These are phyloP conservation scores for Pilaira anomala DNA, from an alignment of 192 early-diverging fungal genomes.

Conservation along the genomic window DNA sequence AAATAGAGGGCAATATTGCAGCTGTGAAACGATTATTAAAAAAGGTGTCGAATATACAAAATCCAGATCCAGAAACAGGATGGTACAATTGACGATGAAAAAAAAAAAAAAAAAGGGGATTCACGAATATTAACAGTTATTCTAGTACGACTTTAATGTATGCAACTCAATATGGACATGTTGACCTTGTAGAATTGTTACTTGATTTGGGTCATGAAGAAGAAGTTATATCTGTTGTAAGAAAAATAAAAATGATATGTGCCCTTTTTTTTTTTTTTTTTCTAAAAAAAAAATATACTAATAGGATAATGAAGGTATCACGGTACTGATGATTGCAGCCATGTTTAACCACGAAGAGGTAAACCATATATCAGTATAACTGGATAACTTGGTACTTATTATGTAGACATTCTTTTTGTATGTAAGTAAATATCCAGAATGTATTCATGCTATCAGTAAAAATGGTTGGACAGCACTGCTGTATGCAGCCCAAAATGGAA, in stretches of 20 bases:
- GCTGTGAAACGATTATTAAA: slow-evolving; percentile 34
- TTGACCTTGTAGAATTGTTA: slow-evolving; percentile 32
- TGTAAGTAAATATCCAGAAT: slow-evolving; percentile 32
- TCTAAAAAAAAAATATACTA: too few relatives aligned
- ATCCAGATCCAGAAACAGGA: slow-evolving; percentile 37
- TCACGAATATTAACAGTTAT: background rate
- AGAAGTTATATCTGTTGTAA: slow-evolving; percentile 38
- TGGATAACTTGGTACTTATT: background rate
- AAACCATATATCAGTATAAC: background rate
- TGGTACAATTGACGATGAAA: slow-evolving; percentile 19
- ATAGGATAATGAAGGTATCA: slow-evolving; percentile 36
- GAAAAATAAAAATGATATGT: too few relatives aligned
- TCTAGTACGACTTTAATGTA: slow-evolving; percentile 36
- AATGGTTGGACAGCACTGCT: slow-evolving; percentile 35
- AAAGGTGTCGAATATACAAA: slow-evolving; percentile 36
- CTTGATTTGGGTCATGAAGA: slow-evolving; percentile 38
- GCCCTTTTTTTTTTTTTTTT: too few relatives aligned
- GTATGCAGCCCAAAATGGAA: slow-evolving; percentile 38
- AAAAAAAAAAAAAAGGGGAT: background rate
- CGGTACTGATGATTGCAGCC: slow-evolving; percentile 37
- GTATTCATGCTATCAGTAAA: slow-evolving; percentile 37
- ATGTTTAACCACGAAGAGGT: slow-evolving; percentile 40
- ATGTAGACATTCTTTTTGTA: slow-evolving; percentile 35
- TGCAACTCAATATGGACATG: slow-evolving; percentile 32
- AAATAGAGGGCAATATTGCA: slow-evolving; percentile 35